Base-by-base conservation (phyloP, 2,329 filamentous ascomycete species). In the Didymosphaeria variabile region DNA sequence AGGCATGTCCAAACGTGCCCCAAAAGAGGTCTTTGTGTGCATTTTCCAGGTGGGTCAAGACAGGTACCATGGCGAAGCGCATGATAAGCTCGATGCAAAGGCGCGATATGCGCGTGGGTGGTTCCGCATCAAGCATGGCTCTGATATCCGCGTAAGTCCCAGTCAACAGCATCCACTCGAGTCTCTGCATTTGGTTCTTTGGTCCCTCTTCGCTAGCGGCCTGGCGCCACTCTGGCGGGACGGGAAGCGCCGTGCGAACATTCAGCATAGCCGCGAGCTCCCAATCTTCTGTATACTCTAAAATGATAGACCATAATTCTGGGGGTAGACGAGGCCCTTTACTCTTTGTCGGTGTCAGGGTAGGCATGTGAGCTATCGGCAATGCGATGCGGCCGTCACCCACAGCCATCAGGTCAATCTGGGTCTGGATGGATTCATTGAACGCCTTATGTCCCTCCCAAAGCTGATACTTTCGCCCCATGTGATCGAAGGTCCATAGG, bases 241-340 rank as follows among this genome's bases (percentile, higher is more conserved):
- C 87, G 1, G 88, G 85, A 6, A 97, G 82, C 58, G 87, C 93
- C 1, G 93, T 93, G 72, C 91, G 94, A 47, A 97, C 87, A 59
- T 91, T 89, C 6, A 97, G 83, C 0, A 91, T 90, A 66, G 90
- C 90, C 10, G 94, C 91, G 21, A 96, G 83, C 79, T 97, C 94
- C 94, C 94, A 98, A 76, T 98, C 94, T 46, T 88, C 88, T 0
- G 93, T 87, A 64, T 90, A 88, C 66, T 96, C 91, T 46, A 97
- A 88, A 51, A 98, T 91, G 59, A 94, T 90, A 34, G 90, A 90
- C 93, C 94, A 97, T 42, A 97, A 86, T 78, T 98, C 94, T 0
- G 91, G 88, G 0, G 94, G 94, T 1, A 98, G 82, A 23, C 71
- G 72, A 7, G 72, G 68, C 2, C 73, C 75, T 79, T 79, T 77